phyloP scores from a whole-genome alignment of 768 basidiomycete species.

The Leccinum variicolor region DNA sequence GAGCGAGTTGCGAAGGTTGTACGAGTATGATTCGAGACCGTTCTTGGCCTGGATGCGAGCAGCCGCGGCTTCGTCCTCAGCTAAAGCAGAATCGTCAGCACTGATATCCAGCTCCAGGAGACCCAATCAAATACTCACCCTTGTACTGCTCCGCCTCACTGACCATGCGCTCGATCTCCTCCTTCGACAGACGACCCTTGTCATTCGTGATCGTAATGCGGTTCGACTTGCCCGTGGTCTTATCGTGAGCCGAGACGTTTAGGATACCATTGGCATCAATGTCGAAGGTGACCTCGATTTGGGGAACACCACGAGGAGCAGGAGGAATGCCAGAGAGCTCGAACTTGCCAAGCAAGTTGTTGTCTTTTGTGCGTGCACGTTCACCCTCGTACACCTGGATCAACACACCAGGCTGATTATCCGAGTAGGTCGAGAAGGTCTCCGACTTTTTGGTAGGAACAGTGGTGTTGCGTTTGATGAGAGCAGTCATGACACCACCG shows the following conservation, averaged over 20 bases:
- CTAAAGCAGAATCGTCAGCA: conserved; percentile 30
- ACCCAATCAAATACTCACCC: conserved; percentile 37
- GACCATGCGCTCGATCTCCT: conserved; percentile 99
- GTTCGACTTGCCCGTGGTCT: conserved; percentile 95
- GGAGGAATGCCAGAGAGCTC: conserved; percentile 96
- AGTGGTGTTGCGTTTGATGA: conserved; percentile 98
- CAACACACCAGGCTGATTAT: conserved; percentile 98
- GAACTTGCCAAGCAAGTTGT: conserved; percentile 98
- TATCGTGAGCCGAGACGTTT: conserved; percentile 94
- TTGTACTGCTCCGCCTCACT: conserved; percentile 92
- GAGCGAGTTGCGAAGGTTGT: conserved; percentile 91
- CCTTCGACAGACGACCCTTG: conserved; percentile 95
- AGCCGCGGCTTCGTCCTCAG: conserved; percentile 85
- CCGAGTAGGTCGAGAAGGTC: conserved; percentile 97
- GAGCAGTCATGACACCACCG: conserved; percentile 97
- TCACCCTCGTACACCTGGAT: conserved; percentile 99
- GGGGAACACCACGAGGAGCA: conserved; percentile 96
- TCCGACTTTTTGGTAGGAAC: conserved; percentile 99
- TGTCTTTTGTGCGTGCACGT: conserved; percentile 97
- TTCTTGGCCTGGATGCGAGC: conserved; percentile 87
- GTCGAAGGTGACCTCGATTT: conserved; percentile 97
- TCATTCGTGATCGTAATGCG: conserved; percentile 95
- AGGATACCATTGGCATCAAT: conserved; percentile 96
- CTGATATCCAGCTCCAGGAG: conserved; percentile 7
- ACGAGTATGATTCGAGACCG: conserved; percentile 88